Conservation (phyloP, 106 monocot genomes). For the Vanilla planifolia region DNA sequence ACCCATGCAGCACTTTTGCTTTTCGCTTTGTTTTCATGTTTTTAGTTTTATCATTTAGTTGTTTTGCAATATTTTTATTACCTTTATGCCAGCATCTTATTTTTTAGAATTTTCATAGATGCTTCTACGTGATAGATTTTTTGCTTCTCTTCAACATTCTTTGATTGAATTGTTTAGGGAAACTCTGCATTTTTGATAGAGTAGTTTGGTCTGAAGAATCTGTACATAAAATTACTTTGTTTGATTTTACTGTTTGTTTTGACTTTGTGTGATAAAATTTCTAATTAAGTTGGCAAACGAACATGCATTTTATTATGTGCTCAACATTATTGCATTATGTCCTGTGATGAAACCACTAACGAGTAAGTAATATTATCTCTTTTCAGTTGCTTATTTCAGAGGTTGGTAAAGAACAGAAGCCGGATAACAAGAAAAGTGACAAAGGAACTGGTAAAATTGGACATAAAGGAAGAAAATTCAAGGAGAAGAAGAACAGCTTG, state of each 20-base stretch:
- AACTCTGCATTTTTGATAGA: no score
- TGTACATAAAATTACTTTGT: no score
- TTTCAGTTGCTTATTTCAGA: conserved; percentile 75
- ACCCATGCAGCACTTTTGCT: background rate
- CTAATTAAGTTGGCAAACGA: background rate
- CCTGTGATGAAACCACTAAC: no score
- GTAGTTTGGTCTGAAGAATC: no score
- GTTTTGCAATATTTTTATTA: background rate
- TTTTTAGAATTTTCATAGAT: background rate
- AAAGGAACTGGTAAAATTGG: conserved; percentile 14
- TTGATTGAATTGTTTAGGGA: no score
- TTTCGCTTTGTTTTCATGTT: no score
- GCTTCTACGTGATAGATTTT: background rate
- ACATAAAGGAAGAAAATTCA: conserved; percentile 19
- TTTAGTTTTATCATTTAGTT: no score
- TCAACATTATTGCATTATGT: background rate
- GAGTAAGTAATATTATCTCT: no score
- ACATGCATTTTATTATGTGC: background rate
- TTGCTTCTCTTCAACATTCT: no score
- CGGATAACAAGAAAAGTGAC: conserved; percentile 21
- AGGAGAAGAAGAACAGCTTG: conserved; percentile 16
- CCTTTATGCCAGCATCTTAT: background rate
- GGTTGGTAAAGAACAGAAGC: conserved; percentile 22
- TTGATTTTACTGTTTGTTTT: background rate
- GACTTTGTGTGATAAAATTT: no score